Percentiles rank a stretch among this genome's conserved stretches.
Evolutionary conservation across 2,329 filamentous ascomycete genomes (phyloP).

Genomic region (Graphium sp.): DNA sequence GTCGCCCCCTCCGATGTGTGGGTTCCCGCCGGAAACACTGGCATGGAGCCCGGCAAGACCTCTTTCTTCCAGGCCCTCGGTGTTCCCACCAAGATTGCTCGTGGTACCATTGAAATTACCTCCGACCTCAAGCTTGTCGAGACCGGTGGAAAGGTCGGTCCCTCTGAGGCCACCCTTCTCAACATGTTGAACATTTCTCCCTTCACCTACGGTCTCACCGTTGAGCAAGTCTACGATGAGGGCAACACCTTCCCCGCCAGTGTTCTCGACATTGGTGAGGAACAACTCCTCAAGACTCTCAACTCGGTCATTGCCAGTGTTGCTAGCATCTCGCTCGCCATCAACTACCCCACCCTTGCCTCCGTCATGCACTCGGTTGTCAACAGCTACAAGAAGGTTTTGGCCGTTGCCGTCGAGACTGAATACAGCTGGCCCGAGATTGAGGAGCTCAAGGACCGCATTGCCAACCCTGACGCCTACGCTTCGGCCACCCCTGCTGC

Average conservation of each 20-base stretch:
- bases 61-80: constrained; percentile 99
- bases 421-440: constrained; percentile 93
- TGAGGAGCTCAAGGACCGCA: constrained; percentile 96
- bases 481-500: constrained; percentile 64
- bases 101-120: constrained; percentile 99
- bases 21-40: constrained; percentile 95
- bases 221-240: constrained; percentile 92
- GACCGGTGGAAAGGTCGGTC: constrained; percentile 83
- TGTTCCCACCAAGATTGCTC: constrained; percentile 99
- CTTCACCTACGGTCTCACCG: constrained; percentile 98
- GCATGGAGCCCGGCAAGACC: constrained; percentile 99
- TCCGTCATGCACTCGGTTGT: constrained; percentile 92
- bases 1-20: constrained; percentile 86
- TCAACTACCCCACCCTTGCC: constrained; percentile 90
- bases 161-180: constrained; percentile 94
- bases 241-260: constrained; percentile 78
- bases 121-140: constrained; percentile 95
- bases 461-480: constrained; percentile 96
- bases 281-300: constrained; percentile 80
- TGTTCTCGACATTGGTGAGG: constrained; percentile 88
- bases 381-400: constrained; percentile 95
- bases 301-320: constrained; percentile 69
- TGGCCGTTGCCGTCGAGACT: constrained; percentile 78
- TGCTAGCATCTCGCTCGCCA: constrained; percentile 75
- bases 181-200: constrained; percentile 99